Base-by-base conservation (phyloP, 2,329 filamentous ascomycete genomes). In the Berkeleyomyces rouxiae region DNA sequence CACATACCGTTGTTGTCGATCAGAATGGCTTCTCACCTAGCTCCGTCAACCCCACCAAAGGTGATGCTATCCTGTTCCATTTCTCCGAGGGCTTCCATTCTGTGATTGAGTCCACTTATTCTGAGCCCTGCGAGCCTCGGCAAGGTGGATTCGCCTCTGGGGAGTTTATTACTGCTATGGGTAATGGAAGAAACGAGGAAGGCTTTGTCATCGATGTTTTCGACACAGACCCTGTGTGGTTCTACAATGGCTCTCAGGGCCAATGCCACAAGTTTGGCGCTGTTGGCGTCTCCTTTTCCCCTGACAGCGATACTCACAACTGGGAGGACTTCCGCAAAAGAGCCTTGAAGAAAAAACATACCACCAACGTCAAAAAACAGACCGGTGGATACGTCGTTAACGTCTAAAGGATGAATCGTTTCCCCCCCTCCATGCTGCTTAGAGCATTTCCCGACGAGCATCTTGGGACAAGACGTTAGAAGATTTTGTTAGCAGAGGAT, bases 21-120 rank as follows among this genome's bases (percentile, higher is more conserved):
- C 71, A 76, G 68, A 74, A 74, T 51, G 71, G 67, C 68, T 78
- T 77, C 65, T 66, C 71, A 51, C 76, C 76, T 16, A 79, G 77
- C 71, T 55, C 46, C 2, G 1, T 33, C 10, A 3, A 33, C n/a
- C 16, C 47, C 31, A 4, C 5, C 16, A 31, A 13, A 2, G 47
- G 10, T 11, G 23, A 36, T 10, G 11, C 7, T 11, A 31, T 13
- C 31, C 16, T 4, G 47, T 51, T 51, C 47, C 46, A 33, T 9
- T 51, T 51, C 23, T 9, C 10, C 1, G n/a, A 16, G 10, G 47
- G 47, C 5, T 1, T 11, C 4, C 51, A 55, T 3, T 55, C 51
- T 7, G 6, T 39, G 3, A 6, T 55, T 1, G 31, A 55, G 13
- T 37, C 33, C 33, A 72, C 68, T 68, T 78, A 77, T 64, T 72